Evolutionary conservation across 345 rosid species (phyloP), one percentile per base, ranked within the genome.

Genomic region (Syzygium aqueum): DNA sequence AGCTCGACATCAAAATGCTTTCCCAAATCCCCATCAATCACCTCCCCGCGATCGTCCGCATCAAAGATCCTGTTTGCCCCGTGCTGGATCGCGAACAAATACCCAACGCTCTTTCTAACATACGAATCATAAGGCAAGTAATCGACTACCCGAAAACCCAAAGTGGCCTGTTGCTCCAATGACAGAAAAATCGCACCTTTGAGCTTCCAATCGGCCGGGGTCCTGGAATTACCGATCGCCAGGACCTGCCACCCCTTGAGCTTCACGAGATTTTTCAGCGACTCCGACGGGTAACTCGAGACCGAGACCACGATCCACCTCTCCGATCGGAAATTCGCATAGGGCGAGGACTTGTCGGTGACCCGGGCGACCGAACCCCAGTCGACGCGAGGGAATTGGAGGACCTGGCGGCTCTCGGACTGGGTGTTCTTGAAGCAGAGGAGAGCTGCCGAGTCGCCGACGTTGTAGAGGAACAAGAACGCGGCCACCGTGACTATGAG

Each of bases 41-140:
- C 97, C 90, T 96, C 97, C 14, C 95, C 99, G 9, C 98, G 96
- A 91, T 96, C 98, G 89, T 97, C 99, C 6, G 96, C 94, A 83
- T 97, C 99, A 17, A 94, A 96, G 90, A 97, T 96, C 92, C 94
- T 96, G 91, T 95, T 96, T 0, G 98, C 99, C 77, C 99, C 99
- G 17, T 97, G 98, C 86, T 97, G 99, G 86, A 97, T 94, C 7
- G 99, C 99, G 51, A 96, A 97, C 92, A 97, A 91, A 88, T 97
- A 97, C 84, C 99, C 99, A 5, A 95, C 96, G 86, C 89, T 96
- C 88, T 97, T 97, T 91, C 99, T 90, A 77, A 97, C 95, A 85
- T 90, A 94, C n/a, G 99, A 95, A 89, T 94, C 95, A 85, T 93
- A 96, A n/a, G 99, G 99, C 93, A 97, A 87, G 90, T 88, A 96